These are phyloP conservation scores for Viridothelium virens DNA, from an alignment of 495 filamentous ascomycete species.

Conservation along the genomic window DNA sequence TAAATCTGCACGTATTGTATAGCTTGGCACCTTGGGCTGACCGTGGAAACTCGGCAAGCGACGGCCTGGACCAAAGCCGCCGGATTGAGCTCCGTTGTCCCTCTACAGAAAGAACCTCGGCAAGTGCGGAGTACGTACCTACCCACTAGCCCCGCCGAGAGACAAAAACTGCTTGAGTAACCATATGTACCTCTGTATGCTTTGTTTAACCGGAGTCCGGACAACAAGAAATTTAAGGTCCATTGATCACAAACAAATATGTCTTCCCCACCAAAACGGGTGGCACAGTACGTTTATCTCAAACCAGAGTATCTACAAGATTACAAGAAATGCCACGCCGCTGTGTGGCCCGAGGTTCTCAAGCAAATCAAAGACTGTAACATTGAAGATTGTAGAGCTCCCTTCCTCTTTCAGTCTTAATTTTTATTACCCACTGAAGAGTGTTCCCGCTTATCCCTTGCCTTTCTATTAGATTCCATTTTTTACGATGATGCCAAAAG, in stretches of 20 bases:
- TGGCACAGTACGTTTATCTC: slow-evolving; percentile 58
- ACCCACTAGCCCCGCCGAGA: not conserved
- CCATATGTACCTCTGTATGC: too few species aligned
- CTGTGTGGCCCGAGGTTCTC: slow-evolving; percentile 67
- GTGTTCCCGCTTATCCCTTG: not conserved
- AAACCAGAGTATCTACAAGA: slow-evolving; percentile 53
- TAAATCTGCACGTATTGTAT: not conserved
- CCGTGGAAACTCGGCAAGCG: not conserved
- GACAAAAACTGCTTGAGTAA: not conserved
- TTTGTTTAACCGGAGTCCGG: too few species aligned
- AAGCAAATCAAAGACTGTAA: slow-evolving; percentile 64
- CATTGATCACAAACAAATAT: not conserved
- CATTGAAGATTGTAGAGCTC: slow-evolving; percentile 57
- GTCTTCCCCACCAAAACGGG: slow-evolving; percentile 14
- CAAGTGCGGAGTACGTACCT: not conserved
- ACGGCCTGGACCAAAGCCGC: not conserved
- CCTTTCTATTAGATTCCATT: slow-evolving; percentile 51
- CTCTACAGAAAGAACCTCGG: not conserved
- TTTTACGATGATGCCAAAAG: slow-evolving; percentile 55
- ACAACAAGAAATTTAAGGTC: too few species aligned
- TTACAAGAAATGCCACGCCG: slow-evolving; percentile 65
- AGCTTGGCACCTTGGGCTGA: not conserved
- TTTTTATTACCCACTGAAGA: not conserved
- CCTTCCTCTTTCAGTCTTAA: slow-evolving; percentile 13
- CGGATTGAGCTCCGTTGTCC: not conserved